Conservation (phyloP, 768 basidiomycete species). For the Trichaptum fuscoviolaceum region DNA sequence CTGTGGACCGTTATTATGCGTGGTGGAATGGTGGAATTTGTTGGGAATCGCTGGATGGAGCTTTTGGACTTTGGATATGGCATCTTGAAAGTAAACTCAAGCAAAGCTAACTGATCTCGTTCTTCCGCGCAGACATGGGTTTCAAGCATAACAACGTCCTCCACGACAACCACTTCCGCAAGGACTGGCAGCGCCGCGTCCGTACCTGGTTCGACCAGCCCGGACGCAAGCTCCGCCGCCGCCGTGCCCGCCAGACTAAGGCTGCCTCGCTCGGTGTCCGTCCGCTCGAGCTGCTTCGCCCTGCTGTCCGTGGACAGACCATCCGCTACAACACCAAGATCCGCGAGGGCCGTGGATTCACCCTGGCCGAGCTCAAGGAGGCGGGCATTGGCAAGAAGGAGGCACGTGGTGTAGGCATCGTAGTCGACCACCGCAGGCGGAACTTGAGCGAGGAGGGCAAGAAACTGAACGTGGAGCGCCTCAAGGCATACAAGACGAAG, state of each 20-base stretch:
- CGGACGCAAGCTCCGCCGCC: conserved; percentile 93
- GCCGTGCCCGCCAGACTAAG: conserved; percentile 87
- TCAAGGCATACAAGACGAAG: conserved; percentile 88
- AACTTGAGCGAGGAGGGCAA: conserved; percentile 97
- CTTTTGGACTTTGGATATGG: background rate
- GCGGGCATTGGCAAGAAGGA: conserved; percentile 93
- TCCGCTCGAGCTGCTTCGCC: conserved; percentile 87
- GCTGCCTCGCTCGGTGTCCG: conserved; percentile 88
- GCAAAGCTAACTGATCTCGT: background rate
- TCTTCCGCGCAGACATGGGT: conserved; percentile 54
- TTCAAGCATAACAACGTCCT: conserved; percentile 85
- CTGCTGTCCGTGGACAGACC: conserved; percentile 94
- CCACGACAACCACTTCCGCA: conserved; percentile 92
- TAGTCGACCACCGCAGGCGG: conserved; percentile 95
- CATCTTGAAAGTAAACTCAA: background rate
- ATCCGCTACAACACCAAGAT: conserved; percentile 98
- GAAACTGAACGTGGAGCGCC: conserved; percentile 87
- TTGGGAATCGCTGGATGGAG: background rate
- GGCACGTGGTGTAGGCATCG: conserved; percentile 88
- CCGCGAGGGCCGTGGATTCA: conserved; percentile 96
- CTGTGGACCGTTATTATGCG: background rate
- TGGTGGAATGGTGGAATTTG: background rate
- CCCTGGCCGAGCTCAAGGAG: conserved; percentile 89
- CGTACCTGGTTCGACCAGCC: conserved; percentile 99
- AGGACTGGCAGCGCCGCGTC: conserved; percentile 98